These are phyloP conservation scores for Catharanthus roseus DNA, from an alignment of 257 asterid genomes.

Conservation along the genomic window DNA sequence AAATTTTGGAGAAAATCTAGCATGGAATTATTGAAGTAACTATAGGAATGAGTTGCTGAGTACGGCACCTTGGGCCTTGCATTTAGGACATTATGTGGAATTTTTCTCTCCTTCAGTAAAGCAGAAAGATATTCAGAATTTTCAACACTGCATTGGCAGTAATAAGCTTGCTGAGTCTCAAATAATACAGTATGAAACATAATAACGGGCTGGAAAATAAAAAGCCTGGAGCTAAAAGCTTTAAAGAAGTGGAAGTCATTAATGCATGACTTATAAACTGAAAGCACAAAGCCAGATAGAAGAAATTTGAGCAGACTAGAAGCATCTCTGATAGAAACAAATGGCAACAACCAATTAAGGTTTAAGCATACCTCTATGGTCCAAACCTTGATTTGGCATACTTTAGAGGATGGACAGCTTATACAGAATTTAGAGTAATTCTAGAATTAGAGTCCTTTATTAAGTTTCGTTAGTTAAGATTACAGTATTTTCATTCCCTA, in stretches of 20 bases:
- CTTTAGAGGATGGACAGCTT: no score
- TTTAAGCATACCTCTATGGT: no score
- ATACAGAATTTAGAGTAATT: no score
- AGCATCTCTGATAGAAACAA: no score
- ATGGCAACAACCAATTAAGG: no score
- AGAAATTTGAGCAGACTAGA: neutral
- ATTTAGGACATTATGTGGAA: constrained; percentile 94
- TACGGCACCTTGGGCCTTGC: constrained; percentile 87
- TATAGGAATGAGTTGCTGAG: constrained; percentile 12
- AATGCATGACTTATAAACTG: neutral
- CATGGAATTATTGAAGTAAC: constrained; percentile 11
- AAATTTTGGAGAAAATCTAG: constrained; percentile 5
- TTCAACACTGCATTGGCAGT: constrained; percentile 71
- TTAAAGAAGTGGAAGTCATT: neutral
- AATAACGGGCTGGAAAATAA: neutral
- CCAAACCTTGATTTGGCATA: no score
- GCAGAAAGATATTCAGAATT: constrained; percentile 82
- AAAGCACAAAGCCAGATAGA: neutral
- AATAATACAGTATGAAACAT: neutral
- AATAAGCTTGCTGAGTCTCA: constrained; percentile 12
- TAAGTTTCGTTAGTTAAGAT: no score
- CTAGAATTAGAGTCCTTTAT: no score
- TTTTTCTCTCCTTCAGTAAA: constrained; percentile 59
- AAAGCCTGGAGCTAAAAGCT: neutral
- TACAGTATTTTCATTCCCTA: no score